phyloP scores from a whole-genome alignment of 352 stramenopile genomes.

The Pythium dissimile region DNA sequence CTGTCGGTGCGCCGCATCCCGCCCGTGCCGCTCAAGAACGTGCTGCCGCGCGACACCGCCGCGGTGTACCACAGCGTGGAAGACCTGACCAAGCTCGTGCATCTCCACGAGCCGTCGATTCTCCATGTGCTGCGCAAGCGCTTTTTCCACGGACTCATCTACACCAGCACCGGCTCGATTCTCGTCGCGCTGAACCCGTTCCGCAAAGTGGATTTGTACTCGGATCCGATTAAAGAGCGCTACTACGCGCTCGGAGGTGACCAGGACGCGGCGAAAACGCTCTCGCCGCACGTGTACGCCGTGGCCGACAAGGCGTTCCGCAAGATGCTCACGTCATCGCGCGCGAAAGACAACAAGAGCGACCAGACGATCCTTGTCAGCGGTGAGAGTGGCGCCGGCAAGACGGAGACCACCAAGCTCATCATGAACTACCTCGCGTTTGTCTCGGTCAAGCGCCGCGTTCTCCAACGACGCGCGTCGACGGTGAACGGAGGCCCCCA shows the following conservation, averaged over 20 bases:
- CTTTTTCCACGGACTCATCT: constrained; percentile 85
- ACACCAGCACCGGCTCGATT: constrained; percentile 87
- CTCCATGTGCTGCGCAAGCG: constrained; percentile 77
- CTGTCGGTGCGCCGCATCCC: constrained; percentile 37
- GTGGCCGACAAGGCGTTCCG: constrained; percentile 83
- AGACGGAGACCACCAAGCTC: constrained; percentile 97
- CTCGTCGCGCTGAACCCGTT: constrained; percentile 86
- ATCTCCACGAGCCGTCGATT: constrained; percentile 90
- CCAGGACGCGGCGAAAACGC: constrained; percentile 42
- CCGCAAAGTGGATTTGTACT: constrained; percentile 65
- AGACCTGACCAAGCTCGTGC: constrained; percentile 89
- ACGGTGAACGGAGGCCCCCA: background rate
- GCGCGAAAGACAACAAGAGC: constrained; percentile 33
- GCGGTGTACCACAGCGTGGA: constrained; percentile 70
- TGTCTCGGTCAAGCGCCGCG: constrained; percentile 48
- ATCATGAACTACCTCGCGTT: constrained; percentile 96
- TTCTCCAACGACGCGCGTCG: background rate
- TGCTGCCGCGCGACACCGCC: constrained; percentile 56
- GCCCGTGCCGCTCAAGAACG: constrained; percentile 33
- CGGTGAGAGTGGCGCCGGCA: constrained; percentile 93
- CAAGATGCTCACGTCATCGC: constrained; percentile 63
- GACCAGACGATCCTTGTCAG: constrained; percentile 96
- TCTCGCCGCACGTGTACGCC: constrained; percentile 85
- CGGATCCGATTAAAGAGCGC: constrained; percentile 57
- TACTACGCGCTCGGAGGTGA: constrained; percentile 64